Base-by-base conservation (phyloP, 331 rosid species). In the Phaseolus coccineus region DNA sequence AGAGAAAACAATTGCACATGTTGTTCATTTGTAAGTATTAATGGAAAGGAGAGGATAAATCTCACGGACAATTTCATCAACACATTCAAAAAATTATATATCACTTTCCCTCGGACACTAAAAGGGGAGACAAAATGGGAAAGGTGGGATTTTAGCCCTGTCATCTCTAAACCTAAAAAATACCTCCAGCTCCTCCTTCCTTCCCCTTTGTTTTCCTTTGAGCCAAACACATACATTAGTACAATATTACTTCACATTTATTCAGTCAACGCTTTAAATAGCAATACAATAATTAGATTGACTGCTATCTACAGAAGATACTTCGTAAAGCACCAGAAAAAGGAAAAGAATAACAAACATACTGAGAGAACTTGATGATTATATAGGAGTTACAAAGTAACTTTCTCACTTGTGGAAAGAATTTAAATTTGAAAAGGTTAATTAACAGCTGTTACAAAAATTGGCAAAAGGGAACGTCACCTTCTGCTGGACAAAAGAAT, bases 201-300 rank as follows among this genome's bases (percentile, higher is more conserved):
- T 24, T 24, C 2, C 15, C 15, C 33, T 22, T 5, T 27, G 24
- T 55, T 56, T 56, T 9, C 33, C 33, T 11, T 22, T 8, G 62
- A 56, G 25, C 31, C 62, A 56, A 56, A 56, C 62, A 53, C 28
- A 24, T 46, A 81, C 24, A 57, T 22, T 16, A 47, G 12, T 73
- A 76, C 64, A 58, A 39, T 33, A 81, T 72, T 42, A 50, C 46
- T 40, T 71, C 46, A 62, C 51, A 68, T 64, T 47, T 67, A 76
- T 28, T 78, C 79, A 70, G 76, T 24, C 27, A 37, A 58, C 28
- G 37, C 77, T 80, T n/a, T 61, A 59, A 59, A 47, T 33, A 63
- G 19, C 31, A 72, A 19, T 50, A 16, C 12, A 40, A 0, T 40
- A 33, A 7, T 40, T 8, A 35, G 1, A 19, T 22, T 46, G 73